Evolutionary conservation across 192 early-diverging fungal genomes (phyloP).

Genomic region (Diversispora eburnea): DNA sequence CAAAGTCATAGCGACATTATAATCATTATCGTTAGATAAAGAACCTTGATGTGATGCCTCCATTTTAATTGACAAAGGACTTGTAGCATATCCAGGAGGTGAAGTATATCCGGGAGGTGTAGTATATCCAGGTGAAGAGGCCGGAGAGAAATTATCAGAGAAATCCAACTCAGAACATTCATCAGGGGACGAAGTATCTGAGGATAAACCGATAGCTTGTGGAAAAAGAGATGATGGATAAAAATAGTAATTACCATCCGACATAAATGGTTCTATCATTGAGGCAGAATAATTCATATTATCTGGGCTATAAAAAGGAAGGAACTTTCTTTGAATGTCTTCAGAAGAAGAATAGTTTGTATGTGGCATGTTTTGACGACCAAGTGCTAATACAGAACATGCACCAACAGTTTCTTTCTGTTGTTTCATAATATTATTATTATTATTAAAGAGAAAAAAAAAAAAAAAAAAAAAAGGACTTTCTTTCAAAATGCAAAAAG

Average conservation of each 20-base stretch:
- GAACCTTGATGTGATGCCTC: slow-evolving; percentile 7
- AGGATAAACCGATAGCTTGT: background rate
- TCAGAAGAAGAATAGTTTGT: slow-evolving; percentile 12
- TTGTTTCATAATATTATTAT: slow-evolving; percentile 7
- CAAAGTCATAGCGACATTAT: slow-evolving; percentile 19
- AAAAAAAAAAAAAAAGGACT: background rate
- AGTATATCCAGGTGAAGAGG: background rate
- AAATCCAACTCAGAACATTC: slow-evolving; percentile 10
- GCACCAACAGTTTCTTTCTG: slow-evolving; percentile 13
- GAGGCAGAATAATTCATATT: slow-evolving; percentile 1
- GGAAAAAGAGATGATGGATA: slow-evolving; percentile 3
- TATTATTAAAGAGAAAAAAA: too few relatives aligned
- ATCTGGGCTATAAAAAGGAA: slow-evolving; percentile 13
- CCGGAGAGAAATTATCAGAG: slow-evolving; percentile 8
- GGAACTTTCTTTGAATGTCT: slow-evolving; percentile 6
- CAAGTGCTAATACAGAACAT: slow-evolving; percentile 19
- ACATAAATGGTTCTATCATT: slow-evolving; percentile 11
- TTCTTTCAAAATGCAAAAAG: background rate
- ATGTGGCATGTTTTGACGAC: slow-evolving; percentile 7
- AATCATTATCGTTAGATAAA: slow-evolving; percentile 11
- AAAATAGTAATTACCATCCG: slow-evolving; percentile 15
- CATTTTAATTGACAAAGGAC: slow-evolving; percentile 16
- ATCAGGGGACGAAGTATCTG: slow-evolving; percentile 1
- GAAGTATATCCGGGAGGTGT: background rate
- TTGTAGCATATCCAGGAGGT: too few relatives aligned